Evolutionary conservation across 169 alveolate species (phyloP), one percentile per base, ranked within the genome.

Genomic region (Cryptosporidium ryanae): DNA sequence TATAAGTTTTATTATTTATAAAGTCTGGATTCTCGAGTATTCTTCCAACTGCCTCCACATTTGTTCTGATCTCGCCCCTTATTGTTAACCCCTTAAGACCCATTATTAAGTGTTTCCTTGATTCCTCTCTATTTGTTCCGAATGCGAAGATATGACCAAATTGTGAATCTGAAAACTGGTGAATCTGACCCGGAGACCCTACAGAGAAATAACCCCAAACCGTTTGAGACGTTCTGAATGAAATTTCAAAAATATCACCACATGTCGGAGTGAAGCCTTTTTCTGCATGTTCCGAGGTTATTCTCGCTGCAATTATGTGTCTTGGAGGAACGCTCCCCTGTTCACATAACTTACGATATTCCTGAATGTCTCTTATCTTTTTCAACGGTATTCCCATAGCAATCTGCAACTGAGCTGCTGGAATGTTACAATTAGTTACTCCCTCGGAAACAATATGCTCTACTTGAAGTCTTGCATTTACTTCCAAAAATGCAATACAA

Each of bases 381-480:
- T 91, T 83, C 65, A 94, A 93, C 13, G 97, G 93, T 8, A 93
- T 89, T 0, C 97, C 97, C 96, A 93, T 91, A 25, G 95, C 94
- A 25, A 94, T 93, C 67, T 94, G 96, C 38, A 93, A 82, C 91
- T 93, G 95, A 18, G 94, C 92, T 46, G 95, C 93, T 1, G 95
- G 95, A 49, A 94, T 84, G 65, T 94, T 94, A 44, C 93, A 93
- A 27, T 94, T 94, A 21, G 96, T 95, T 68, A 97, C 90, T 48
- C 97, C 96, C 89, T 97, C 99, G 5, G 99, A 95, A 59, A 97
- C 97, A 8, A 98, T 97, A 82, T 97, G 99, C 89, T 97, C 99
- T 49, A 97, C 99, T 82, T 94, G 95, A 15, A 95, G 91, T 44
- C 97, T 89, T n/a, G 97, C 94, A 90, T 94, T 95, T 90, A 94